These are phyloP conservation scores for Fusarium acutatum DNA, from an alignment of 2,329 filamentous ascomycete species.

Conservation along the genomic window DNA sequence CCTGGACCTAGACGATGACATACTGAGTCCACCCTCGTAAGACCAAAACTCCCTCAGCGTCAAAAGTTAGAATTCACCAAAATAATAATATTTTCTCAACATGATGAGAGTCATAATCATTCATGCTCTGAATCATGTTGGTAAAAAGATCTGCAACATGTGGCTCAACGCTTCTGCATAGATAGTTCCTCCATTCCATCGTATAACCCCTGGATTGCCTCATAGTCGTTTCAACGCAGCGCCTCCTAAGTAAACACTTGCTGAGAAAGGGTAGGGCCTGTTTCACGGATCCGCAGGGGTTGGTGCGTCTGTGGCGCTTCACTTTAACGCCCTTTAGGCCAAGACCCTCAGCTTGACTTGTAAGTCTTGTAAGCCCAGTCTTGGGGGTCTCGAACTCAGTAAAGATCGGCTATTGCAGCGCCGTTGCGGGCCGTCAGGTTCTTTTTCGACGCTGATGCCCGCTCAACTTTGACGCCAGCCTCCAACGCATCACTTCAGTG, in stretches of 20 bases:
- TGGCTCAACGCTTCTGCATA: slow-evolving; percentile 29
- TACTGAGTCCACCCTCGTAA: not conserved
- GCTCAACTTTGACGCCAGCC: slow-evolving; percentile 22
- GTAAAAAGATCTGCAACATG: slow-evolving; percentile 1
- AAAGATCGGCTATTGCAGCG: slow-evolving; percentile 23
- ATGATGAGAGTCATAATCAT: not conserved
- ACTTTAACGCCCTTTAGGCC: slow-evolving; percentile 23
- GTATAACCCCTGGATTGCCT: not conserved
- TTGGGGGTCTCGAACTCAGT: slow-evolving; percentile 26
- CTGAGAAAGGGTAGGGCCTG: not conserved
- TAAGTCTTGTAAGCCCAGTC: not conserved
- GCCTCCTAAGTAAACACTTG: not conserved
- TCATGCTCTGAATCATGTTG: slow-evolving; percentile 7
- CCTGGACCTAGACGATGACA: not conserved
- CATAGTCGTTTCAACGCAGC: slow-evolving; percentile 20
- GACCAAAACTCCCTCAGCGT: not conserved
- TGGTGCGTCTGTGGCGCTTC: slow-evolving; percentile 18
- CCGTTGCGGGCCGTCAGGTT: slow-evolving; percentile 21
- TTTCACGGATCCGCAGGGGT: slow-evolving; percentile 2
- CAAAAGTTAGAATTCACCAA: not conserved
- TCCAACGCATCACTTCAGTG: slow-evolving; percentile 12
- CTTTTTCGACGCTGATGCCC: not conserved
- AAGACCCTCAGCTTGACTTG: not conserved
- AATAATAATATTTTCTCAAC: not conserved
- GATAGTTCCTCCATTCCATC: slow-evolving; percentile 12